Evolutionary conservation across 192 early-diverging fungal genomes (phyloP), one percentile per base, ranked within the genome.

Genomic region (Rhizophagus clarus): DNA sequence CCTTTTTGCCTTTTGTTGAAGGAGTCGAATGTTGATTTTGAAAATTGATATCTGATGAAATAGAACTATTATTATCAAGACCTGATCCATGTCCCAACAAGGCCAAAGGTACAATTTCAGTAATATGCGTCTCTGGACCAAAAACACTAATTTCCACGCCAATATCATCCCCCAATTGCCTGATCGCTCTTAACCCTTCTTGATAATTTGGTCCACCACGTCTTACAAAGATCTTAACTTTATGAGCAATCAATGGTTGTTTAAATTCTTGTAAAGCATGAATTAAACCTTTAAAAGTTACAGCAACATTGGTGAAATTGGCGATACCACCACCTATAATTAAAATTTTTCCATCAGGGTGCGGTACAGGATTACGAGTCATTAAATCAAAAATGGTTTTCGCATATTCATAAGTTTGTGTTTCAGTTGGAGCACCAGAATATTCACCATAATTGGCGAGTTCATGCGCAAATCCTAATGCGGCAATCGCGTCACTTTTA

Each of bases 401-500:
- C 81, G 96, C 96, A 85, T 98, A 99, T 88, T 99, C 98, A 84
- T 98, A 99, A 26, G 98, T 99, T 89, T 99, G 98, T 32, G 93
- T 94, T 87, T 99, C 98, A n/a, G 97, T 96, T 7, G 98, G 98
- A 37, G 98, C 98, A 67, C 98, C 98, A 69, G 98, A 99, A 92
- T 99, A 99, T 88, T 99, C 98, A 83, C 98, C 98, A 87, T 99
- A 99, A 90, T 99, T 99, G 87, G 98, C 98, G 31, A 99, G 90
- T 87, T 99, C 97, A 83, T 91, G 80, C 7, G 98, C 96, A 75
- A 86, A 97, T 42, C 98, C 98, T 61, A 95, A 92, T 62, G 96
- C 96, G n/a, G 98, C 97, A 85, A 99, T 99, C 45, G 98, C 98
- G 85, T 99, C 98, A 37, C 96, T 95, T 76, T 47, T 56, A 42